Evolutionary conservation across 192 early-diverging fungal genomes (phyloP), one percentile per base, ranked within the genome.

Genomic region (Coemansia sp.): DNA sequence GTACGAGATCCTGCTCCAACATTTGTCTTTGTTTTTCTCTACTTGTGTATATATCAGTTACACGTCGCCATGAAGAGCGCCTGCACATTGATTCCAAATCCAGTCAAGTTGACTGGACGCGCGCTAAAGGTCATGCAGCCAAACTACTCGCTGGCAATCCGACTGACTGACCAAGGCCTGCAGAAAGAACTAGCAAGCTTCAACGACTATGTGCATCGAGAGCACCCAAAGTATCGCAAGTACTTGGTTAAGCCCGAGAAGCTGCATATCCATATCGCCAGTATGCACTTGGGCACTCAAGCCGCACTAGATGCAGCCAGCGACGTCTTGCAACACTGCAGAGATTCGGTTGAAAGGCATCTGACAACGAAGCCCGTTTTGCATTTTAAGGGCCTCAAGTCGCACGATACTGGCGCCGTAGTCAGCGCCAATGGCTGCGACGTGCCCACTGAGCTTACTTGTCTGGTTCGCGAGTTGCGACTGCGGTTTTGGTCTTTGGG

Each of bases 401-500:
- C 20, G 5, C 20, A 56, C 19, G 63, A 56, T 42, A 32, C 24
- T n/a, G 63, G 63, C 31, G 37, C 49, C 22, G 51, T 56, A 17
- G 38, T 65, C 15, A 37, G 40, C 8, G 39, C 63, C 24, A 53
- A 41, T n/a, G 39, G 15, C 12, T 40, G 27, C 6, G n/a, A 40
- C 6, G 38, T 59, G 10, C 17, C 53, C 1, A 15, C 54, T 2
- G 65, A 51, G 35, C 31, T 67, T 36, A 11, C 47, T 2, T 10
- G 6, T 4, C 9, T 60, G 22, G 46, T 60, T 10, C 51, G 45
- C 25, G 65, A 59, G 11, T n/a, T 67, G 42, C 40, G 65, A 17
- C 24, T 67, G 35, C 40, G 43, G 35, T 67, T 67, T 17, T 67
- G 65, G 65, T 67, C 65, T 4, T 14, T 51, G 20, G 65, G 65